phyloP scores from a whole-genome alignment of 192 early-diverging fungal genomes.

The Allomyces macrogynus region DNA sequence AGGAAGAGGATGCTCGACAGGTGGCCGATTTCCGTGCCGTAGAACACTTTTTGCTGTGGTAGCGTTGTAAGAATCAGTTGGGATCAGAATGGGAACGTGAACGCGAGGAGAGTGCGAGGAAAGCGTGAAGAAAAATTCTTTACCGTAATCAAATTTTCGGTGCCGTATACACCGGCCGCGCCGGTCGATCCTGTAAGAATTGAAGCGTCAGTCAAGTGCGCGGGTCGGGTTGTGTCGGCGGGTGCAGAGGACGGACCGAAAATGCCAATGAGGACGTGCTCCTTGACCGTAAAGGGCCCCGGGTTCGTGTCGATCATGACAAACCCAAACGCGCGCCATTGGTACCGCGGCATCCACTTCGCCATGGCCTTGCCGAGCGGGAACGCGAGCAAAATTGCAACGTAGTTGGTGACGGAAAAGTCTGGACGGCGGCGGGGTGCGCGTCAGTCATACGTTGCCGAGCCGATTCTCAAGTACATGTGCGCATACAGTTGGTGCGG shows the following conservation, averaged over 20 bases:
- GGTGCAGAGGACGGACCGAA: background rate
- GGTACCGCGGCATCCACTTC: background rate
- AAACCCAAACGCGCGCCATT: background rate
- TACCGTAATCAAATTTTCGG: too few species aligned
- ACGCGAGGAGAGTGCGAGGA: too few species aligned
- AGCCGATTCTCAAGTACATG: too few species aligned
- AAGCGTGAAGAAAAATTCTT: too few species aligned
- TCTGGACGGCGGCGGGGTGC: too few species aligned
- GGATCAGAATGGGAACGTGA: too few species aligned
- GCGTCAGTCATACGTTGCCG: too few species aligned
- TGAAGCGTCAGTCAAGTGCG: too few species aligned
- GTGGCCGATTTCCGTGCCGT: slow-evolving; percentile 26
- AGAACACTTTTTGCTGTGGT: slow-evolving; percentile 16
- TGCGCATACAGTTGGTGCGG: background rate
- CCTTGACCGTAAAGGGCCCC: slow-evolving; percentile 75
- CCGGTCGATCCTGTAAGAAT: too few species aligned
- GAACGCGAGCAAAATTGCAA: background rate
- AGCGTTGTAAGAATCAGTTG: too few species aligned
- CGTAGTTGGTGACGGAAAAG: background rate
- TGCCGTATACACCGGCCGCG: too few species aligned
- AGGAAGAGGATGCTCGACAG: slow-evolving; percentile 28
- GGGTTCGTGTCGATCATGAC: slow-evolving; percentile 28
- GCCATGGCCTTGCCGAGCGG: background rate
- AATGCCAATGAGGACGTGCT: slow-evolving; percentile 62
- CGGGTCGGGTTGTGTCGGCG: background rate